Evolutionary conservation across 1,139 yeast species (phyloP).

Genomic region (Kodamaea sp.): DNA sequence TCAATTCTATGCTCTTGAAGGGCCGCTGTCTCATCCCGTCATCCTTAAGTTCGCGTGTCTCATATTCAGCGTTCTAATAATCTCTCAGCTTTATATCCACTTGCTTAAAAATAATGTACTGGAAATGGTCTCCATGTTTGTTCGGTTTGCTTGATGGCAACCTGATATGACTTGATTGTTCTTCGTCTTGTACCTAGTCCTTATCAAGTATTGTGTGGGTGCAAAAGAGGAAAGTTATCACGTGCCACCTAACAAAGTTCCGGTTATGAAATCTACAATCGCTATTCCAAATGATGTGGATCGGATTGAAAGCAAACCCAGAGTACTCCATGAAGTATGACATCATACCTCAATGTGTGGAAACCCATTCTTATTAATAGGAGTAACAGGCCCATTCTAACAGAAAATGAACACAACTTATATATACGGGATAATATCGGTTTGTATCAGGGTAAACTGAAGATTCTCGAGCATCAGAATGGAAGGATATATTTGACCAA

Average conservation of each 20-base stretch:
- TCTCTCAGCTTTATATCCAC: too few species aligned
- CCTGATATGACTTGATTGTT: too few species aligned
- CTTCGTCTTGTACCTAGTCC: too few species aligned
- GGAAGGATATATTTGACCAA: slow-evolving; percentile 82
- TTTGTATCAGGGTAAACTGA: slow-evolving; percentile 68
- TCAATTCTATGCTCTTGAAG: too few species aligned
- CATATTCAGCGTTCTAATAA: too few species aligned
- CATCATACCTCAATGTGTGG: slow-evolving; percentile 32
- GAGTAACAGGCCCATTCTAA: slow-evolving; percentile 50
- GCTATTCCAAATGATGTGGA: neutral
- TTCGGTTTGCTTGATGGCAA: too few species aligned
- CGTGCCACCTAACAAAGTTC: neutral
- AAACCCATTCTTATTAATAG: slow-evolving; percentile 38
- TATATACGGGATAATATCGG: slow-evolving; percentile 61
- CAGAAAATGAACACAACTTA: slow-evolving; percentile 41
- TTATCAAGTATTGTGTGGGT: too few species aligned
- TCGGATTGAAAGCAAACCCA: neutral
- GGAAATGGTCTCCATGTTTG: too few species aligned
- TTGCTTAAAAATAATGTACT: too few species aligned
- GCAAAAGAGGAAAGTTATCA: neutral
- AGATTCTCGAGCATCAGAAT: slow-evolving; percentile 62
- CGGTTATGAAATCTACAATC: neutral
- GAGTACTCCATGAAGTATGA: slow-evolving; percentile 9
- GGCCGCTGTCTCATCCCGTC: too few species aligned
- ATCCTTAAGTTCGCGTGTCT: too few species aligned